Base-by-base conservation (phyloP, 805 yeast species). In the Yamadazyma nakazawae region DNA sequence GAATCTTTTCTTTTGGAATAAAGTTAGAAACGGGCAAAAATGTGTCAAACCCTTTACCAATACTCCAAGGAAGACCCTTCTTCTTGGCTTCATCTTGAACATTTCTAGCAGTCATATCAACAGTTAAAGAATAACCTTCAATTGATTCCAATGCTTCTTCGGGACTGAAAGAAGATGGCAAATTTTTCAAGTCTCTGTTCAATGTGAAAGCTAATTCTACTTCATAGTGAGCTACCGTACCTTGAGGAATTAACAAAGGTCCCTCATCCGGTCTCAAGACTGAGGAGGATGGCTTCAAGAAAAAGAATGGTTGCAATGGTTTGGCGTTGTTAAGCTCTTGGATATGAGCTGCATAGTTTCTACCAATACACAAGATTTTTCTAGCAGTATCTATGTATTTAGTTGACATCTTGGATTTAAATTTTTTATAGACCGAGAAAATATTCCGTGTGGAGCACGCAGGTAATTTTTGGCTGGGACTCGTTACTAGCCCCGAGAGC, bases 301-400 rank as follows among this genome's bases (percentile, higher is more conserved):
- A 94, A 75, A 85, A 94, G 57, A 94, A 92, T 2, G 99, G 99
- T 60, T 83, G 88, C 31, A 75, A 70, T 2, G 99, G 98, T 17
- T 79, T 75, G 19, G 79, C 66, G 62, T 91, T 94, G 73, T 88
- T 85, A 48, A 94, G 73, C 64, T 94, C 99, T 52, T 85, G 79
- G 61, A 90, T 88, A 59, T 94, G 99, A 17, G 96, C 97, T n/a
- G 89, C 95, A 63, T 90, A 94, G 67, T 94, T 94, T 58, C 99
- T 84, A 38, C 99, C 99, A 54, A 94, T 92, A 66, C 99, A 94
- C 14, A 94, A 78, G 59, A 92, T 80, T 68, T 94, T 94, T 32
- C 84, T 76, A 2, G 88, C 90, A 16, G 69, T 59, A 47, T 78
- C 81, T 36, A 83, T 68, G 61, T 84, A 86, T 26, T 69, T 63